A percentile compares a stretch with the other conserved stretches of the same genome.
These are phyloP conservation scores for Yamadazyma aaseri DNA, from an alignment of 1,139 yeast species.

Conservation along the genomic window DNA sequence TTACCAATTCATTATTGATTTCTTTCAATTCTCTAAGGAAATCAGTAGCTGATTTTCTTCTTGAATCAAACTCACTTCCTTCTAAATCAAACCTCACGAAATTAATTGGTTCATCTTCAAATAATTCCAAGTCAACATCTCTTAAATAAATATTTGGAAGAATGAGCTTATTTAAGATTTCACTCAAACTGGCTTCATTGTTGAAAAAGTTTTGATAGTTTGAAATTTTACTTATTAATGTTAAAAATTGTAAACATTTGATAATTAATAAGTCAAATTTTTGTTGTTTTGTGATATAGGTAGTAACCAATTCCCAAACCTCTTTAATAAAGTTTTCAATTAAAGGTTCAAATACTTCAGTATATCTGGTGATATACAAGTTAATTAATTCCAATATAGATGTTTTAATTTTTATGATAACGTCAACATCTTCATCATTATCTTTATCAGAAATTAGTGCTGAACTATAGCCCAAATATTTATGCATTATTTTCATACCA, in stretches of 20 bases:
- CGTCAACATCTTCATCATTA: constrained; percentile 73
- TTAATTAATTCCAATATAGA: constrained; percentile 83
- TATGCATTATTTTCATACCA: constrained; percentile 81
- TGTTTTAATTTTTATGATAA: constrained; percentile 72
- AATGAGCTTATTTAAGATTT: constrained; percentile 77
- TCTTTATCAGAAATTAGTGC: constrained; percentile 53
- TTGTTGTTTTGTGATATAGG: constrained; percentile 59
- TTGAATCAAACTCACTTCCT: constrained; percentile 90
- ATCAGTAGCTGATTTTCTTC: constrained; percentile 89
- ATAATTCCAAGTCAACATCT: constrained; percentile 84
- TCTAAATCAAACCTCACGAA: constrained; percentile 90
- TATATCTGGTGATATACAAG: constrained; percentile 85
- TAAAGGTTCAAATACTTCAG: constrained; percentile 80
- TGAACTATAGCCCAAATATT: constrained; percentile 65
- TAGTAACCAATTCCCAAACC: constrained; percentile 75
- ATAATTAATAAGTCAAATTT: constrained; percentile 86
- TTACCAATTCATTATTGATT: constrained; percentile 70
- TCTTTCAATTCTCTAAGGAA: constrained; percentile 85
- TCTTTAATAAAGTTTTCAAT: constrained; percentile 78
- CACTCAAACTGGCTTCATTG: constrained; percentile 66
- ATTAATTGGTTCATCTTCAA: constrained; percentile 96
- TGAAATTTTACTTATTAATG: constrained; percentile 75
- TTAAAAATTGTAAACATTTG: constrained; percentile 75
- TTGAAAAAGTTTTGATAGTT: constrained; percentile 60
- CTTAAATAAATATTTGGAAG: constrained; percentile 85